Evolutionary conservation across 352 stramenopile species (phyloP), one percentile per base, ranked within the genome.

Genomic region (Globisporangium solare): DNA sequence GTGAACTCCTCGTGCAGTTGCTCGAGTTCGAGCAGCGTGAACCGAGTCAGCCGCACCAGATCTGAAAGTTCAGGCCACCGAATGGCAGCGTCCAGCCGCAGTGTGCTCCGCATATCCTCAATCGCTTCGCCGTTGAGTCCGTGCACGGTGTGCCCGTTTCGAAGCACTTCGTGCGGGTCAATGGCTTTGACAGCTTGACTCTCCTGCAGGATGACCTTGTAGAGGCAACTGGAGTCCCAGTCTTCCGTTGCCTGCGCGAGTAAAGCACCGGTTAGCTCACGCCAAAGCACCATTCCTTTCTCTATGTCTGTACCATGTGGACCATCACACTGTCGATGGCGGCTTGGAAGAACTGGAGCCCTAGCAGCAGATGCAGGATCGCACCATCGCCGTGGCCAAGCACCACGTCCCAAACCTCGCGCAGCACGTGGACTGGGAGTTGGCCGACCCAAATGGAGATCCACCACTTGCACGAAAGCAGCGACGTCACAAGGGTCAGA

Each of bases 381-480:
- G 74, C 73, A 11, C 78, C 74, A 6, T 76, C 74, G 24, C 74
- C 63, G 0, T 76, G 59, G 6, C 60, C 64, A 0, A 91, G 58
- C 78, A 89, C 89, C 1, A 65, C 73, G 41, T 86, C 65, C 81
- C 81, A 91, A 7, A 89, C 65, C 17, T 74, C 54, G 47, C 70
- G 61, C 12, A 91, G 68, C 48, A 87, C 43, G 11, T 61, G 39
- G 8, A 69, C 32, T 7, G 78, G 76, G 6, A 89, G 53, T 53
- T 88, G 72, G 21, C 76, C 76, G 20, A 91, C 78, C 76, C 78
- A 91, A 4, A 91, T 48, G 7, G 76, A 74, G 6, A 91, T 76
- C 39, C 89, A 91, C 81, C 81, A 91, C 63, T 91, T 91, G 66
- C 71, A 89, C 27, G 74, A 79, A 8, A 91, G 57, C 18, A 91